Base-by-base conservation (phyloP, 441 rosid species). In the Eutrema salsugineum region DNA sequence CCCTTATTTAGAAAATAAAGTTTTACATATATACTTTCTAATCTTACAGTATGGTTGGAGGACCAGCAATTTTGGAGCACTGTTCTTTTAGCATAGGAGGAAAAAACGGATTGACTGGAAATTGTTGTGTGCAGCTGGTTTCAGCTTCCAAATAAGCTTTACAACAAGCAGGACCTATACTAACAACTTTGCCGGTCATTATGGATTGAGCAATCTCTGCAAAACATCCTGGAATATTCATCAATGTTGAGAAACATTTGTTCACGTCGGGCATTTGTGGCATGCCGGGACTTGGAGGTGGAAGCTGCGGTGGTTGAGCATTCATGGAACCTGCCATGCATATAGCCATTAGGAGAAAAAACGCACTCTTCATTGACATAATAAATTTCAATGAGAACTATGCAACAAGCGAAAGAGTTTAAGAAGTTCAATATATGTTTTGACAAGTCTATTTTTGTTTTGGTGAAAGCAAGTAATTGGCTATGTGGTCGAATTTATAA, bases 141-240 rank as follows among this genome's bases (percentile, higher is more conserved):
- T 67, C 63, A 17, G 5, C 9, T 6, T 67, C 63, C 10, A 40
- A 30, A 5, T 30, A 27, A 28, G 51, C 53, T 40, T 54, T 51
- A 42, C 71, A 67, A 28, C 71, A 67, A 28, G 62, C 53, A 1
- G 53, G 71, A 54, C 71, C 61, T 2, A 66, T 11, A 15, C 5
- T 38, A 11, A 28, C 17, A 15, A 11, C 24, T 0, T 38, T 4
- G 0, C 53, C 43, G 8, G 8, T n/a, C 6, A 55, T 8, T 7
- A 33, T 8, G 3, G 53, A 4, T 67, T 42, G 32, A 7, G 8
- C 2, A 10, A 66, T 53, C 40, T 66, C 61, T 11, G 28, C 28
- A 7, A 66, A 0, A 35, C 71, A 66, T 16, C 11, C 42, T 40
- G 71, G 63, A 11, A 54, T 5, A 11, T 54, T 49, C 11, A 8